phyloP scores from a whole-genome alignment of 805 yeast species.

The Dipodascus geniculatus region DNA sequence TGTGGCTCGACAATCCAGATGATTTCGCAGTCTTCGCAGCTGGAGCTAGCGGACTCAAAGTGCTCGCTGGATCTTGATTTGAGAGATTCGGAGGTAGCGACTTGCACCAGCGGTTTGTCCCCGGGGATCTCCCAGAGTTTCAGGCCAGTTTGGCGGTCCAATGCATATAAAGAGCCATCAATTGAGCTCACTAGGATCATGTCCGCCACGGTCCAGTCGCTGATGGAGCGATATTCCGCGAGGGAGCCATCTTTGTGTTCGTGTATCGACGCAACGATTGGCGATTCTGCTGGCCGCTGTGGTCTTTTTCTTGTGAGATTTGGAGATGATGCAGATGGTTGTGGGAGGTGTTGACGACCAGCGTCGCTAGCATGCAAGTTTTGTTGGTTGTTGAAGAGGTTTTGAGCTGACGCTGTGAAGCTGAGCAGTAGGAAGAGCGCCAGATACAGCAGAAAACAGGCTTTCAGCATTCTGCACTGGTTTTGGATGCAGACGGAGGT shows the following conservation, averaged over 20 bases:
- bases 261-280: neutral
- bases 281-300: neutral
- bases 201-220: conserved; percentile 42
- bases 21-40: conserved; percentile 24
- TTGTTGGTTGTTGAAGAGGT: neutral
- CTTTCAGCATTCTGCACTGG: neutral
- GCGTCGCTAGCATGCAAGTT: conserved; percentile 1
- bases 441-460: too few species aligned
- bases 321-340: neutral
- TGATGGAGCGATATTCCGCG: conserved; percentile 18
- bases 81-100: conserved; percentile 13
- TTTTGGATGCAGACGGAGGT: too few species aligned
- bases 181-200: conserved; percentile 63
- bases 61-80: conserved; percentile 1
- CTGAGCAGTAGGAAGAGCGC: neutral
- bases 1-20: conserved; percentile 89
- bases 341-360: conserved; percentile 1
- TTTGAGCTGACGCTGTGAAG: neutral
- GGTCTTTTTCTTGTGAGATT: neutral
- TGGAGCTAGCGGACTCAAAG: conserved; percentile 4
- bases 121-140: conserved; percentile 66
- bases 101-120: conserved; percentile 48
- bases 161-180: conserved; percentile 79
- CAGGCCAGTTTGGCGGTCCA: conserved; percentile 64
- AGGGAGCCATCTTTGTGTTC: conserved; percentile 6